Evolutionary conservation across 192 early-diverging fungal species (phyloP).

Genomic region (Pilobolus umbonatus): DNA sequence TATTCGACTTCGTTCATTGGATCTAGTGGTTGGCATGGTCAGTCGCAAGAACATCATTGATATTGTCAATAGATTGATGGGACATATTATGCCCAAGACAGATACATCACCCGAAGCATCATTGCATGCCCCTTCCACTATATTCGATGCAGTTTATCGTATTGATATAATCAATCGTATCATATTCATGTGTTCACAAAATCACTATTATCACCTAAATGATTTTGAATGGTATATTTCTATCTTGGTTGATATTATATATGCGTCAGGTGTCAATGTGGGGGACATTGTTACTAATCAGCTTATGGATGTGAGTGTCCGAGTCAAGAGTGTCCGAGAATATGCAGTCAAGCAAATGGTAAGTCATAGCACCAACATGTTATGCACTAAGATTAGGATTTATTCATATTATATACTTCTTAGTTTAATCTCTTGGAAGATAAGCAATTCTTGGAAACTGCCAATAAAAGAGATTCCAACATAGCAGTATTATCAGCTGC

Average conservation of each 20-base stretch:
- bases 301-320: constrained; percentile 84
- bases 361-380: constrained; percentile 19
- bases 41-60: constrained; percentile 74
- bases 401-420: background rate
- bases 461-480: constrained; percentile 56
- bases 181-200: constrained; percentile 73
- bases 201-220: constrained; percentile 77
- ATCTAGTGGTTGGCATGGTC: constrained; percentile 83
- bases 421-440: constrained; percentile 71
- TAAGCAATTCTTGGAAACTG: constrained; percentile 51
- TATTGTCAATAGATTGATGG: constrained; percentile 79
- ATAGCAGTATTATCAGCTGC: constrained; percentile 77
- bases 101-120: constrained; percentile 24
- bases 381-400: background rate
- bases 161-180: constrained; percentile 79
- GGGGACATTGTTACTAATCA: constrained; percentile 65
- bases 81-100: constrained; percentile 60
- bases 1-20: constrained; percentile 86
- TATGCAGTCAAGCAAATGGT: constrained; percentile 76
- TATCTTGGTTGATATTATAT: constrained; percentile 73
- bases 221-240: constrained; percentile 97
- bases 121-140: constrained; percentile 29
- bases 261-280: constrained; percentile 71
- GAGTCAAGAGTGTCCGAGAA: constrained; percentile 79
- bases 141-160: constrained; percentile 69